These are phyloP conservation scores for Cryptococcus sp. DNA, from an alignment of 1,284 basidiomycete species.

Conservation along the genomic window DNA sequence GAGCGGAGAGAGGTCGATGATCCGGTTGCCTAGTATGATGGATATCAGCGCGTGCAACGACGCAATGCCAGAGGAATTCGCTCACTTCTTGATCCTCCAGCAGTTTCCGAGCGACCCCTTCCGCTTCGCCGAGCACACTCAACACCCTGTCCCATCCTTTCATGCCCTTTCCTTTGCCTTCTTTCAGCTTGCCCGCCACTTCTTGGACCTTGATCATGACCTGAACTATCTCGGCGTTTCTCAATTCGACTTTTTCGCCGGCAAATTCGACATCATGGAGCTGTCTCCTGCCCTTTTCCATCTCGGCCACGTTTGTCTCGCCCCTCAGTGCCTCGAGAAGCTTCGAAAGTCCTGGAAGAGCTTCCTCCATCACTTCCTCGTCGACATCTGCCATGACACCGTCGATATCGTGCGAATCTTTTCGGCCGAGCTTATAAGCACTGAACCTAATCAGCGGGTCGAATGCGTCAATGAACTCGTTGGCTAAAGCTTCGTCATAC, in stretches of 20 bases:
- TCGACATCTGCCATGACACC: constrained; percentile 73
- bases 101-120: constrained; percentile 74
- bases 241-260: constrained; percentile 76
- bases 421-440: constrained; percentile 73
- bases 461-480: constrained; percentile 80
- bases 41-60: background rate
- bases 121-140: constrained; percentile 79
- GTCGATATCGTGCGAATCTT: constrained; percentile 77
- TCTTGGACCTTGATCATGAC: constrained; percentile 80
- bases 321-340: constrained; percentile 36
- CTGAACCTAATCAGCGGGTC: constrained; percentile 90
- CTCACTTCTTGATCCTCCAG: constrained; percentile 74
- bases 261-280: constrained; percentile 74
- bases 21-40: constrained; percentile 25
- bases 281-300: constrained; percentile 59
- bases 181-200: constrained; percentile 60
- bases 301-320: constrained; percentile 54
- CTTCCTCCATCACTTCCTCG: constrained; percentile 61
- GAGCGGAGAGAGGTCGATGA: constrained; percentile 39
- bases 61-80: background rate
- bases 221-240: constrained; percentile 89
- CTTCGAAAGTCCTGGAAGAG: constrained; percentile 35
- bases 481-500: constrained; percentile 84
- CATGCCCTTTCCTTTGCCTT: constrained; percentile 38
- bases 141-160: constrained; percentile 78